These are phyloP conservation scores for Daldinia eschscholtzii DNA, from an alignment of 2,329 filamentous ascomycete genomes.

Conservation along the genomic window DNA sequence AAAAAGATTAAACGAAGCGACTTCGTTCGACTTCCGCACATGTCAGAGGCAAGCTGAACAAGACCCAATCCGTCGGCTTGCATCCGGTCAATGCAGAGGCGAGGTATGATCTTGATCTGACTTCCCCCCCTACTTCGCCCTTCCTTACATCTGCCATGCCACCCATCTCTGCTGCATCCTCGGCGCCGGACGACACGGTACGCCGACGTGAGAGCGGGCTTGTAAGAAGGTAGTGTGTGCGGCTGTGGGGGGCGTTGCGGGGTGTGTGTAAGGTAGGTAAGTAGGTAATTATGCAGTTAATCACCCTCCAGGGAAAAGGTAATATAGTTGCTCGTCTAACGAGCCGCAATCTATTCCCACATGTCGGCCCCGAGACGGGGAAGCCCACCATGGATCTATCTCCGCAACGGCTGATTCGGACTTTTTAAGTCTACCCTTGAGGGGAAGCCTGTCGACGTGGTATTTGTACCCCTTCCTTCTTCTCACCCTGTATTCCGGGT, in stretches of 20 bases:
- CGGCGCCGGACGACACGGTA: slow-evolving; percentile 25
- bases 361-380: slow-evolving; percentile 30
- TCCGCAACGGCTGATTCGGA: slow-evolving; percentile 39
- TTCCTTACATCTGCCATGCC: slow-evolving; percentile 31
- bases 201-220: slow-evolving; percentile 13
- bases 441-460: slow-evolving; percentile 49
- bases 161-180: slow-evolving; percentile 23
- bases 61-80: slow-evolving; percentile 41
- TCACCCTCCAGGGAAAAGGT: slow-evolving; percentile 23
- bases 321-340: neutral
- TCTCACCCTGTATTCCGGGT: slow-evolving; percentile 30
- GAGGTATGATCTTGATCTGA: slow-evolving; percentile 28
- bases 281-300: slow-evolving; percentile 15
- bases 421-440: slow-evolving; percentile 37
- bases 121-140: slow-evolving; percentile 16
- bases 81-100: slow-evolving; percentile 46
- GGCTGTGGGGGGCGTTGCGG: slow-evolving; percentile 17
- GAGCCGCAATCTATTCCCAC: slow-evolving; percentile 45
- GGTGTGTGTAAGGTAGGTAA: slow-evolving; percentile 2
- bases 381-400: slow-evolving; percentile 28
- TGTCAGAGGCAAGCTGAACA: slow-evolving; percentile 31
- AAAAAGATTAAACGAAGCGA: neutral
- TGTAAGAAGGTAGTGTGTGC: slow-evolving; percentile 10
- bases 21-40: slow-evolving; percentile 43
- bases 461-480: slow-evolving; percentile 31